Evolutionary conservation across 805 yeast genomes (phyloP), one percentile per base, ranked within the genome.

Genomic region (Suhomyces kilbournensis): DNA sequence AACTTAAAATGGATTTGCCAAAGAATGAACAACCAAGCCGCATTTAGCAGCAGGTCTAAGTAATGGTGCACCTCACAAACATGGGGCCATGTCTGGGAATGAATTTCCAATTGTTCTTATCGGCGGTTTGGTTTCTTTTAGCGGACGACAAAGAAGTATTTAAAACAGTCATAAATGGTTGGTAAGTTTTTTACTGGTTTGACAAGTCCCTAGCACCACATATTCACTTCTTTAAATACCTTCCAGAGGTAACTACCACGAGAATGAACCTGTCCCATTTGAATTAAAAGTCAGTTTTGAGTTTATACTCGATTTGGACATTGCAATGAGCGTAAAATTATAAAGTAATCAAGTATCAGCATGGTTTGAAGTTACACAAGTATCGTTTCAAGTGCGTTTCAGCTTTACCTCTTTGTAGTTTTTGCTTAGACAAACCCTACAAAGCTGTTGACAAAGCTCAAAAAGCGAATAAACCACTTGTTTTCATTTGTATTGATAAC

Each of bases 381-480:
- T 12, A 14, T 14, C 7, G 25, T 22, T 22, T 22, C 25, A 22
- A 22, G 25, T 22, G 25, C 6, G 7, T 22, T 22, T 22, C 35
- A 32, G 35, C 35, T n/a, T 32, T 38, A 23, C 10, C n/a, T 17
- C 17, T 9, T 8, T 7, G 6, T 9, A 19, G 14, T 38, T n/a
- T n/a, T n/a, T 4, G n/a, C 14, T 45, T 54, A 67, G 25, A 73
- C 76, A 62, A 75, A 74, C 5, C 78, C 78, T 10, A 75, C 76
- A 61, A 72, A 71, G 44, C 72, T 66, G 60, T 74, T 74, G 35
- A 75, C 53, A 46, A 75, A 53, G 14, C 53, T 58, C 39, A 74
- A 65, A 56, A 75, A 56, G 48, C 77, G 64, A 28, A 75, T 65
- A 47, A 75, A 74, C 79, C 78, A 75, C 58, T 70, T 74, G 56